These are phyloP conservation scores for Globisporangium rhizosaccharum DNA, from an alignment of 352 stramenopile genomes.

Conservation along the genomic window DNA sequence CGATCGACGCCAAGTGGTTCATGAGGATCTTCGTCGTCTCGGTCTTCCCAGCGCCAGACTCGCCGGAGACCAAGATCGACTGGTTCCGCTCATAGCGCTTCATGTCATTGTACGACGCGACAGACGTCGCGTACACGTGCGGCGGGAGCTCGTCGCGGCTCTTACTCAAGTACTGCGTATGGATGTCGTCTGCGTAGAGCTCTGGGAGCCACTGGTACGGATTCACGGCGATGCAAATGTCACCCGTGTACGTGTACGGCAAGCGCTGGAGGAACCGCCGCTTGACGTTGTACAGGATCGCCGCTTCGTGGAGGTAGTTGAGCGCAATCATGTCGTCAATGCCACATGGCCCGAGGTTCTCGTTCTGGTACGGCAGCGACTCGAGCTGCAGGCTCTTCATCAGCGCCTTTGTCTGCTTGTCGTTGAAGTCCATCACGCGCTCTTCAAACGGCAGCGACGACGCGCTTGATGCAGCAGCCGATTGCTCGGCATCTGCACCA, in stretches of 20 bases:
- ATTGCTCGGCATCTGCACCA: conserved; percentile 15
- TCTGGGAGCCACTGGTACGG: conserved; percentile 91
- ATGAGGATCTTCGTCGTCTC: conserved; percentile 90
- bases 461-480: conserved; percentile 8
- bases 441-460: conserved; percentile 31
- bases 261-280: conserved; percentile 75
- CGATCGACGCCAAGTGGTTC: conserved; percentile 77
- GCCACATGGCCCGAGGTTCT: conserved; percentile 44
- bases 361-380: conserved; percentile 74
- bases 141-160: conserved; percentile 50
- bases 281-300: conserved; percentile 91
- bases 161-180: conserved; percentile 63
- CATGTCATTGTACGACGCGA: conserved; percentile 69
- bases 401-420: conserved; percentile 53
- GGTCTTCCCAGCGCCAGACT: conserved; percentile 85
- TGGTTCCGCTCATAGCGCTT: conserved; percentile 60
- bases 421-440: conserved; percentile 72
- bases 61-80: conserved; percentile 83
- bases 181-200: conserved; percentile 75
- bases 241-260: conserved; percentile 95
- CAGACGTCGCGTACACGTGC: conserved; percentile 69
- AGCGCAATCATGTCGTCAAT: conserved; percentile 87
- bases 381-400: conserved; percentile 65
- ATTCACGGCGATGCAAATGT: conserved; percentile 97
- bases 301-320: conserved; percentile 88